Conservation (phyloP, 2,329 filamentous ascomycete genomes). For the Colletotrichum eleusines region DNA sequence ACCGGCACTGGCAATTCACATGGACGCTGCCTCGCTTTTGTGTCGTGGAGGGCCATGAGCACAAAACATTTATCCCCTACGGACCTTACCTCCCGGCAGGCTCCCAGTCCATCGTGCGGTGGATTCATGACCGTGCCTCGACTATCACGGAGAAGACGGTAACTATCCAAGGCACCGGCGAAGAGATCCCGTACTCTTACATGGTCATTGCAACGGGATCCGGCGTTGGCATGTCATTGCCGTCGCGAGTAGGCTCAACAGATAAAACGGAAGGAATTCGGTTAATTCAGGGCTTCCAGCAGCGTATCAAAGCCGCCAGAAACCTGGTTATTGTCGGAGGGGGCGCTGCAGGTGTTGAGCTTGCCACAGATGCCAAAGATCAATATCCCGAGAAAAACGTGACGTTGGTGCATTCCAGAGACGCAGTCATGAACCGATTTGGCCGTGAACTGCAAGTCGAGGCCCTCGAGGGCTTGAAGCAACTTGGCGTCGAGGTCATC, state of each 20-base stretch:
- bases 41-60: constrained; percentile 67
- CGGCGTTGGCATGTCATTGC: constrained; percentile 57
- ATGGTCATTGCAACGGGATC: constrained; percentile 70
- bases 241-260: constrained; percentile 60
- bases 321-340: constrained; percentile 67
- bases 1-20: constrained; percentile 71
- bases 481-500: constrained; percentile 63
- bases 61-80: constrained; percentile 72
- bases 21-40: constrained; percentile 71
- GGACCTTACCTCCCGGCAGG: constrained; percentile 54
- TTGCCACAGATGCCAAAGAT: constrained; percentile 70
- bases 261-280: constrained; percentile 57
- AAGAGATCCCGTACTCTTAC: constrained; percentile 64
- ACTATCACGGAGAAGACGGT: constrained; percentile 54
- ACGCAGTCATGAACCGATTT: constrained; percentile 65
- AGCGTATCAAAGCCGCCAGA: constrained; percentile 55
- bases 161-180: constrained; percentile 54
- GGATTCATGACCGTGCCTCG: constrained; percentile 58
- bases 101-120: constrained; percentile 52
- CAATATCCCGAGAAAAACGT: constrained; percentile 68
- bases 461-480: constrained; percentile 56
- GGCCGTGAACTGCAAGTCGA: constrained; percentile 56
- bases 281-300: constrained; percentile 61
- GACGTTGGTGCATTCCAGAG: constrained; percentile 68
- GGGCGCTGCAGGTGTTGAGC: constrained; percentile 71